Evolutionary conservation across 768 basidiomycete genomes (phyloP), one percentile per base, ranked within the genome.

Genomic region (Tephrocybe rancida): DNA sequence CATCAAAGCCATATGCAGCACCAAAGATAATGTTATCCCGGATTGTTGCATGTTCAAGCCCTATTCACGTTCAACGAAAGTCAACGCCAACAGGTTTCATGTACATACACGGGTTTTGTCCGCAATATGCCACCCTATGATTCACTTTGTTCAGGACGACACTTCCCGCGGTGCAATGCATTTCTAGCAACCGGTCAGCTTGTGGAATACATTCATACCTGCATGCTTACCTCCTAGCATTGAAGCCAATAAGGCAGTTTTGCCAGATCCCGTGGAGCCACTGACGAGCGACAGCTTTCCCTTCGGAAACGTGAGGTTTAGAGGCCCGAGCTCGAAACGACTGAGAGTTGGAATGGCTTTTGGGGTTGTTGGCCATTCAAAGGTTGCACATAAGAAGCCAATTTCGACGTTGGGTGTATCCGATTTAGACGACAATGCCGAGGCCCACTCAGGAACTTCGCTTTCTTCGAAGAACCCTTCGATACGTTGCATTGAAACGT

Each of bases 401-500:
- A 85, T 68, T 24, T 71, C 69, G 5, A 58, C 55, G 34, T 68
- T 59, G 2, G 45, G 26, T 24, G n/a, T 29, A 37, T 56, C 38
- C 13, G 35, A 21, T 37, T 57, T 46, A 0, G 68, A 65, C 53
- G 81, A 80, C 37, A 92, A 70, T 0, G 86, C 82, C 2, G 85
- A 87, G 1, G 89, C 90, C 87, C 88, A 91, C 27, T 81, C 81
- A 0, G 87, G 85, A 2, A 93, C 88, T 65, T 94, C 90, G 16
- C 81, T 80, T 66, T 92, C 90, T 4, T 72, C 71, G 1, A 92
- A 73, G 67, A 88, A 92, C 3, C 69, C 75, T 62, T 92, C 85
- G 55, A 95, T 91, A 47, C 91, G 83, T 62, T 87, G 82, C 82
- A 93, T 86, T 3, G 90, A 88, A 19, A 95, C 86, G 62, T 86